These are phyloP conservation scores for Nyssa sinensis DNA, from an alignment of 148 eudicot species.

Conservation along the genomic window DNA sequence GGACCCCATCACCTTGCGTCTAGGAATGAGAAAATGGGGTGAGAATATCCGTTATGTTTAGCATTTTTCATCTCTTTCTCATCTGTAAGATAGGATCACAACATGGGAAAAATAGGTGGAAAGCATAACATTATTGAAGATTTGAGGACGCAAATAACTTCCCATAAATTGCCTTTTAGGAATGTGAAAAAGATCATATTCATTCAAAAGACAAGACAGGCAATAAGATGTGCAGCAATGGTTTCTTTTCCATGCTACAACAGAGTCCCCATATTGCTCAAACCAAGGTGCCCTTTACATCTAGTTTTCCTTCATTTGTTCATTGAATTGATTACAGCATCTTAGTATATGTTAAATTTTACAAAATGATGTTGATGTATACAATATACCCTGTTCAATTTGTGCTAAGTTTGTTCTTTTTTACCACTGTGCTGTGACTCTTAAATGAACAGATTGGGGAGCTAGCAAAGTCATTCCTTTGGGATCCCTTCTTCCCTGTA, in stretches of 20 bases:
- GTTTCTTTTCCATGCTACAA: constrained; percentile 41
- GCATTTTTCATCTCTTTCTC: too few species aligned
- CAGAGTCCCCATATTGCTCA: constrained; percentile 26
- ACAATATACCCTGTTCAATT: not conserved
- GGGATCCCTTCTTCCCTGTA: constrained; percentile 50
- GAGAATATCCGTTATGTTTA: too few species aligned
- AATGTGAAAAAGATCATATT: constrained; percentile 3
- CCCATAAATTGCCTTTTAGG: not conserved
- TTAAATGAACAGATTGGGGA: constrained; percentile 35
- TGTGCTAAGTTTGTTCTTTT: not conserved
- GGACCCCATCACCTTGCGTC: too few species aligned
- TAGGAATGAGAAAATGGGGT: too few species aligned
- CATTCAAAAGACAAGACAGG: not conserved
- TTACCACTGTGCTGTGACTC: not conserved
- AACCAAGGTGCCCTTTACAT: constrained; percentile 40
- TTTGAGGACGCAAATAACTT: not conserved
- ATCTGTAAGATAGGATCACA: too few species aligned
- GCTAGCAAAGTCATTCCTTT: constrained; percentile 44
- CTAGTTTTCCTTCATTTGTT: not conserved
- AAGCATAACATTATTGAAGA: too few species aligned
- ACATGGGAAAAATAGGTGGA: too few species aligned
- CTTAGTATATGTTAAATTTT: not conserved
- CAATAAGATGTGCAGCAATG: constrained; percentile 1
- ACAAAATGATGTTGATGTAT: not conserved
- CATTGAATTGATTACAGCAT: not conserved